Conservation (phyloP, 768 basidiomycete species). For the Mycena crocata region DNA sequence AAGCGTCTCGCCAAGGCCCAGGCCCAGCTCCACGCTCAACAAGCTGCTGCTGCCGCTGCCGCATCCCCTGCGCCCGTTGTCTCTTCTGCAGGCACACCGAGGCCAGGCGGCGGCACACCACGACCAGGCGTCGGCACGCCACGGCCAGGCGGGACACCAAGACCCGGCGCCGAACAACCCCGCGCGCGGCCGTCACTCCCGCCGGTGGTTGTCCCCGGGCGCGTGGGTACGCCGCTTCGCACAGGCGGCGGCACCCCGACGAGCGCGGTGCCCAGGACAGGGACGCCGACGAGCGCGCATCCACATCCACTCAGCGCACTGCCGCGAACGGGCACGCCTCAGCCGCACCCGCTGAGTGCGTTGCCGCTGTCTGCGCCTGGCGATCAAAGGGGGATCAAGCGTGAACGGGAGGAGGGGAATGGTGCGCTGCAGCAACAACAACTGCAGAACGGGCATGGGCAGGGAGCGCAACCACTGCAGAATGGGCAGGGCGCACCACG, state of each 20-base stretch:
- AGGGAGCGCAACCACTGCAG: conserved; percentile 12
- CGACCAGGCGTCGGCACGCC: conserved; percentile 44
- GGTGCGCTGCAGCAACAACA: background rate
- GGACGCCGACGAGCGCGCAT: conserved; percentile 48
- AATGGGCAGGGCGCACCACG: conserved; percentile 28
- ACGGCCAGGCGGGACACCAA: no score
- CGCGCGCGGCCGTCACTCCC: conserved; percentile 35
- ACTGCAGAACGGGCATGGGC: background rate
- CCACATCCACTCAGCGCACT: no score
- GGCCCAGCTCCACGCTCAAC: conserved; percentile 47
- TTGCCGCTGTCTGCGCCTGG: conserved; percentile 22
- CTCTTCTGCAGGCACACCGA: conserved; percentile 45
- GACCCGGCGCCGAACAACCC: conserved; percentile 37
- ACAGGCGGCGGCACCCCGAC: conserved; percentile 36
- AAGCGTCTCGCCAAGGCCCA: conserved; percentile 74
- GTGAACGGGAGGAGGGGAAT: conserved; percentile 48
- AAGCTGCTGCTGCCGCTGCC: conserved; percentile 40
- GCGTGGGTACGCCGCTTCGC: conserved; percentile 38
- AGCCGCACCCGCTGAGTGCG: conserved; percentile 30
- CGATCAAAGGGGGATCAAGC: conserved; percentile 42
- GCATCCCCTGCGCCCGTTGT: conserved; percentile 46
- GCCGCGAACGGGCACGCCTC: conserved; percentile 23
- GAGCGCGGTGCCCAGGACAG: conserved; percentile 32
- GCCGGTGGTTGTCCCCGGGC: conserved; percentile 33
- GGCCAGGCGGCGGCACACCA: conserved; percentile 38